Base-by-base conservation (phyloP, 495 filamentous ascomycete species). In the Tricharina praecox region DNA sequence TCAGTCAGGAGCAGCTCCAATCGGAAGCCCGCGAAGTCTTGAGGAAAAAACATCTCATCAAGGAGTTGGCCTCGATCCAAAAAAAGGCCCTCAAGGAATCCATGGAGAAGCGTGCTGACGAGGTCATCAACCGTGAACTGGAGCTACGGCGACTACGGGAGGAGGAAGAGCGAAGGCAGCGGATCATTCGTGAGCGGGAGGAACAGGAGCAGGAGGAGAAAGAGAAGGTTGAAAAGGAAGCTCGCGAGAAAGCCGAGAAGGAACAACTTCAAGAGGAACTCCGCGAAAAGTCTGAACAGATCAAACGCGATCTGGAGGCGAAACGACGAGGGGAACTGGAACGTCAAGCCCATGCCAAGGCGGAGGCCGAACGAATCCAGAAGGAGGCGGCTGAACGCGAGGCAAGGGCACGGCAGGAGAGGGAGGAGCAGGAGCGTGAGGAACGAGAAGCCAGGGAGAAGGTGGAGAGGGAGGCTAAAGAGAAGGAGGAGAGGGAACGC, bases 241-340 rank as follows among this genome's bases (percentile, higher is more conserved):
- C 35, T 8, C 2, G 28, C 5, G 25, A 48, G 8, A 36, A 32
- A 19, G 19, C 11, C 4, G 45, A 48, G 26, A 28, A 39, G 32
- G 9, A 34, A 20, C 25, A 13, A 13, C n/a, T 10, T 13, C 25
- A 25, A 23, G 44, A 19, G 16, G 28, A 35, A 34, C 48, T 54
- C 21, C 49, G 42, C 16, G 55, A 58, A 44, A 36, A 36, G 4
- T n/a, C n/a, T n/a, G n/a, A n/a, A n/a, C n/a, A n/a, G n/a, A n/a
- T n/a, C n/a, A n/a, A n/a, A n/a, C n/a, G n/a, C n/a, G n/a, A n/a
- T n/a, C n/a, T n/a, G n/a, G 38, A 46, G 5, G 54, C 47, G 4
- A 50, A 48, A n/a, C 55, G 59, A 23, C 44, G 50, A 25, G 53
- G 54, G 43, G 56, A 59, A 23, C 24, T 33, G 11, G 53, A 56